A percentile compares a stretch with the other conserved stretches of the same genome.
Conservation (phyloP, 2,329 filamentous ascomycete species). For the Talaromyces sp. region DNA sequence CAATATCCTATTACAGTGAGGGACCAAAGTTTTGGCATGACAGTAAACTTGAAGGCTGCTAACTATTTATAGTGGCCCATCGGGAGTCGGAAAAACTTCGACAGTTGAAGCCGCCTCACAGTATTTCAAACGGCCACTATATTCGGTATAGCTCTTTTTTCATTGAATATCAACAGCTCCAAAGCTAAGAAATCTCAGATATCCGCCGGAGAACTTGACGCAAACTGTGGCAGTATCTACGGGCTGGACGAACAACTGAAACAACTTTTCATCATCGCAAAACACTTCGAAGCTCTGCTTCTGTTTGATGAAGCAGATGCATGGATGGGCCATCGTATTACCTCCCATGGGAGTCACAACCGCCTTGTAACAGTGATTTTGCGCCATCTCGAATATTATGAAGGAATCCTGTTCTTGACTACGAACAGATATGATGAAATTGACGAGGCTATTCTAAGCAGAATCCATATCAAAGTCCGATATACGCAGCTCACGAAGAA, state of each 20-base stretch:
- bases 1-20: background rate
- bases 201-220: conserved; percentile 19
- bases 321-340: background rate
- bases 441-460: background rate
- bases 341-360: background rate
- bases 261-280: conserved; percentile 28
- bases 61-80: too few relatives aligned
- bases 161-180: too few relatives aligned
- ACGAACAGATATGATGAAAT: background rate
- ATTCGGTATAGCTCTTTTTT: too few relatives aligned
- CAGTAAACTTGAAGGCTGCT: too few relatives aligned
- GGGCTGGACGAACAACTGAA: conserved; percentile 25
- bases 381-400: background rate
- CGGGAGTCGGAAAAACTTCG: too few relatives aligned
- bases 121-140: too few relatives aligned
- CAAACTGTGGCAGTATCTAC: conserved; percentile 18
- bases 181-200: conserved; percentile 9
- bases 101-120: too few relatives aligned
- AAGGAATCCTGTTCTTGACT: background rate
- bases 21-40: too few relatives aligned
- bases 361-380: background rate
- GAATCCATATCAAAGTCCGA: background rate
- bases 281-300: conserved; percentile 16
- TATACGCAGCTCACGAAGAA: background rate
- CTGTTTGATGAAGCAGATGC: background rate